A percentile compares a stretch with the other conserved stretches of the same genome.
phyloP scores from a whole-genome alignment of 75 land plant species.

The Ceratopteris richardii region DNA sequence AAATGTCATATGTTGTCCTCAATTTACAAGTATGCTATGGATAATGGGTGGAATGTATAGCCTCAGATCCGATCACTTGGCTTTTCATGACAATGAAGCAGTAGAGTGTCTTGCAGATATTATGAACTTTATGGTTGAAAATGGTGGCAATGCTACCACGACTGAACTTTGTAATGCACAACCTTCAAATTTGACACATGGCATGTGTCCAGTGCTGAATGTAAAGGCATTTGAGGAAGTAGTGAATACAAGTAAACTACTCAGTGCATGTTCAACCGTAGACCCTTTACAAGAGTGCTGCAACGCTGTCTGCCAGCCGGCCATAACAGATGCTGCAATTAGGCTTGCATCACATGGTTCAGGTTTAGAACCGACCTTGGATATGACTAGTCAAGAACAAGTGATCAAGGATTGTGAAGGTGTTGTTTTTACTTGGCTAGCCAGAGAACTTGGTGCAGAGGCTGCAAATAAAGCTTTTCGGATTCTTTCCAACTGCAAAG shows the following conservation, averaged over 20 bases:
- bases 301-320: slow-evolving; percentile 67
- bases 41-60: slow-evolving; percentile 74
- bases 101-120: slow-evolving; percentile 72
- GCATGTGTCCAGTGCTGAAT: slow-evolving; percentile 57
- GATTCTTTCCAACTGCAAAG: slow-evolving; percentile 65
- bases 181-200: slow-evolving; percentile 66
- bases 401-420: slow-evolving; percentile 50
- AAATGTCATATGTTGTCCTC: slow-evolving; percentile 91
- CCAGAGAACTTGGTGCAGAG: slow-evolving; percentile 47
- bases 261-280: slow-evolving; percentile 66
- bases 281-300: slow-evolving; percentile 90
- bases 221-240: slow-evolving; percentile 49
- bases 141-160: slow-evolving; percentile 61
- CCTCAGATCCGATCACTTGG: slow-evolving; percentile 47
- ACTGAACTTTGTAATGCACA: slow-evolving; percentile 51
- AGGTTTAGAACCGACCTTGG: slow-evolving; percentile 10
- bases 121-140: slow-evolving; percentile 36
- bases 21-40: slow-evolving; percentile 46
- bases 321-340: slow-evolving; percentile 55
- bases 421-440: slow-evolving; percentile 79
- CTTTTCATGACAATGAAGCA: slow-evolving; percentile 49
- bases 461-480: slow-evolving; percentile 56
- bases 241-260: slow-evolving; percentile 46
- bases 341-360: slow-evolving; percentile 36
- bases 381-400: slow-evolving; percentile 24